Evolutionary conservation across 2,329 filamentous ascomycete genomes (phyloP).

Genomic region (Hymenoscyphus fructigenus): DNA sequence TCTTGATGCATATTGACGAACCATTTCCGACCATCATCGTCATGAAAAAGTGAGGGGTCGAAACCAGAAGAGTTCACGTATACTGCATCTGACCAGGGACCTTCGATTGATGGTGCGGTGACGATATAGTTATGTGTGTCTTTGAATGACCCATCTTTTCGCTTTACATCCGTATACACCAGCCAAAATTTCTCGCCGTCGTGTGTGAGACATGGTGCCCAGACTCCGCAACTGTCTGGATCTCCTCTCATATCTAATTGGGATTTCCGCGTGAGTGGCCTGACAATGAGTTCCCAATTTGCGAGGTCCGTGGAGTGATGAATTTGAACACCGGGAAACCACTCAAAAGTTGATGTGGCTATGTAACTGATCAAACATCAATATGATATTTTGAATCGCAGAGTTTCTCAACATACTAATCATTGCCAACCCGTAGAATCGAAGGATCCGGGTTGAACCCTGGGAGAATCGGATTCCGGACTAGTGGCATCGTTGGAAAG

Average conservation of each 20-base stretch:
- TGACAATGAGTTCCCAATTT: slow-evolving; percentile 41
- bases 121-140: slow-evolving; percentile 66
- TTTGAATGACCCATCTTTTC: slow-evolving; percentile 65
- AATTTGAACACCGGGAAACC: slow-evolving; percentile 52
- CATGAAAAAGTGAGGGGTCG: slow-evolving; percentile 60
- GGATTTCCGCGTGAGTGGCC: slow-evolving; percentile 49
- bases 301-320: slow-evolving; percentile 50
- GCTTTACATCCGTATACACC: slow-evolving; percentile 65
- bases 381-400: neutral
- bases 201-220: slow-evolving; percentile 63
- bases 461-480: slow-evolving; percentile 43
- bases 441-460: slow-evolving; percentile 57
- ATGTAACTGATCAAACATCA: slow-evolving; percentile 39
- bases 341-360: slow-evolving; percentile 55
- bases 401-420: slow-evolving; percentile 38
- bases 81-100: slow-evolving; percentile 61
- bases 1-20: slow-evolving; percentile 59
- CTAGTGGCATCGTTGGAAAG: slow-evolving; percentile 15
- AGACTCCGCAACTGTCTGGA: slow-evolving; percentile 61
- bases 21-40: slow-evolving; percentile 55
- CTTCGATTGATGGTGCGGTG: slow-evolving; percentile 50
- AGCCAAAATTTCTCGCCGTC: slow-evolving; percentile 61
- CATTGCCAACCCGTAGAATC: slow-evolving; percentile 47
- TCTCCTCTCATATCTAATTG: slow-evolving; percentile 59
- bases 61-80: slow-evolving; percentile 62